These are phyloP conservation scores for Ganoderma sinense DNA, from an alignment of 1,284 basidiomycete genomes.

Conservation along the genomic window DNA sequence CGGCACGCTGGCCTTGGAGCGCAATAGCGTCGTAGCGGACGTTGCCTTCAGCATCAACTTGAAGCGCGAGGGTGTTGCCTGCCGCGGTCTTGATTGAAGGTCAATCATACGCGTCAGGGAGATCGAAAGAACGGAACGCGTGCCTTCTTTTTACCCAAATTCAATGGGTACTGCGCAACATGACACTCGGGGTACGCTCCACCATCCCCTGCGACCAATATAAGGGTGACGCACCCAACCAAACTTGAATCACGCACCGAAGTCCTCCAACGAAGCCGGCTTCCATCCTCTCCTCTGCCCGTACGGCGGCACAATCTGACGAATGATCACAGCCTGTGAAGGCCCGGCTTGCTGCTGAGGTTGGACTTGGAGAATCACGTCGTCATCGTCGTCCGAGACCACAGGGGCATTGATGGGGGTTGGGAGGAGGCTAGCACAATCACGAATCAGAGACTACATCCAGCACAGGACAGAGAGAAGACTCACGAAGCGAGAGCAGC, in stretches of 20 bases:
- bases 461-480: not conserved
- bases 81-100: constrained; percentile 68
- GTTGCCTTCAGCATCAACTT: constrained; percentile 96
- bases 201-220: constrained; percentile 71
- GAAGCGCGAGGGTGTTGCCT: constrained; percentile 93
- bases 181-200: constrained; percentile 98
- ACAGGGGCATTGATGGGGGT: constrained; percentile 64
- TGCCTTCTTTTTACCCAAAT: constrained; percentile 96
- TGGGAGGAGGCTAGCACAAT: constrained; percentile 63
- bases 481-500: constrained; percentile 49
- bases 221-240: not conserved
- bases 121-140: not conserved
- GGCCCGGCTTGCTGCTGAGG: constrained; percentile 40
- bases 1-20: constrained; percentile 89
- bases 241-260: constrained; percentile 58
- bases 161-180: constrained; percentile 95
- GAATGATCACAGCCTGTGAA: constrained; percentile 55
- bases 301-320: constrained; percentile 77
- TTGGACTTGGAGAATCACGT: constrained; percentile 37
- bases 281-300: constrained; percentile 90
- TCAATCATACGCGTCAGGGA: not conserved
- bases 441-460: constrained; percentile 1
- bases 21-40: constrained; percentile 98
- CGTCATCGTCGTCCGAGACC: constrained; percentile 69
- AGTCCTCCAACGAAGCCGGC: constrained; percentile 84